Evolutionary conservation across 768 basidiomycete species (phyloP), one percentile per base, ranked within the genome.

Genomic region (Kwoniella newhampshirensis): DNA sequence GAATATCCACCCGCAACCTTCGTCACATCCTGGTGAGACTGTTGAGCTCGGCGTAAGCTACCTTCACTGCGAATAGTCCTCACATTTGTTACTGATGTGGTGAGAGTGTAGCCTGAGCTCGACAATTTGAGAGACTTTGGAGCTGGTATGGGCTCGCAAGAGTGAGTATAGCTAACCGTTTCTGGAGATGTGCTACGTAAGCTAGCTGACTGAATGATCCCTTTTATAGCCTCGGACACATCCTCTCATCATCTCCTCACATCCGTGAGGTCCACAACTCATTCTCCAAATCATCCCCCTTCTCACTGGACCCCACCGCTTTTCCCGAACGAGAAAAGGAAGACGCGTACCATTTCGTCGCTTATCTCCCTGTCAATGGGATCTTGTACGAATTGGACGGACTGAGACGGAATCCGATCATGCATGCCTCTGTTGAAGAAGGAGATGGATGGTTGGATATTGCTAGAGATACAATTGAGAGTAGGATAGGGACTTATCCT

Each of bases 281-380:
- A 17, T 86, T 98, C 64, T 91, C 93, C 11, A 89, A 91, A 35
- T 91, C 92, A 13, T 87, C 83, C 56, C 85, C 89, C 0, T 88
- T 96, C 64, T 89, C 89, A 5, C 79, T 94, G 51, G 90, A 91
- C 18, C 81, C 91, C 21, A 86, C 84, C 21, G 79, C 87, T 20
- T 57, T 83, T 83, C 25, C 87, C 80, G 64, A 84, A 79, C 65
- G 77, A 78, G 78, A 81, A 66, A 61, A 68, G 7, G 85, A 86
- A 70, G 96, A 98, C 67, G 93, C 93, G 12, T 99, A 94, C 76
- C 94, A 99, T 68, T 99, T 98, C 70, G 86, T 98, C 39, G 87
- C 94, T 11, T 99, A 97, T 75, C 79, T 94, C 45, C 94, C 94
- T 3, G 78, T 85, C 40, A 81, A 86, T 76, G 94, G 89, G 18